Evolutionary conservation across 1,284 basidiomycete species (phyloP).

Genomic region (Ceratobasidium papillatum): DNA sequence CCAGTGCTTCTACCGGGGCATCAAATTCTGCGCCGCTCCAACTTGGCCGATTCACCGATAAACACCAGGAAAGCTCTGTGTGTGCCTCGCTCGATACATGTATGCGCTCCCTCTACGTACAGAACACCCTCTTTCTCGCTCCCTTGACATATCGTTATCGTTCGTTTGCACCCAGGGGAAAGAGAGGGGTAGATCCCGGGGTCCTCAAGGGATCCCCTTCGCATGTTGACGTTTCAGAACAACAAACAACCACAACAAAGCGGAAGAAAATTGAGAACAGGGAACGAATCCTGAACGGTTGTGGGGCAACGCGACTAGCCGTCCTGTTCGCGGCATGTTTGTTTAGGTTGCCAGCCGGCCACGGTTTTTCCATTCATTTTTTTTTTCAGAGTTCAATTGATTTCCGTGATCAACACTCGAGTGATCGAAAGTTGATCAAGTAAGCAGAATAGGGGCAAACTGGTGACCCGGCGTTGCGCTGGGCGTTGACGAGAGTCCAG

Average conservation of each 20-base stretch:
- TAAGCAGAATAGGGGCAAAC: conserved; percentile 1
- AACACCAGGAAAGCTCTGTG: neutral
- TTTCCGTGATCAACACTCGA: neutral
- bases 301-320: neutral
- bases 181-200: conserved; percentile 20
- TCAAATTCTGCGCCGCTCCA: neutral
- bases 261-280: conserved; percentile 34
- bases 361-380: neutral
- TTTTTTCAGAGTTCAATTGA: neutral
- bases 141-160: conserved; percentile 12
- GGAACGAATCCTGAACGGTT: conserved; percentile 18
- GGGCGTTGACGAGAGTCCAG: neutral
- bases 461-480: neutral
- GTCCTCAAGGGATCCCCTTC: conserved; percentile 10
- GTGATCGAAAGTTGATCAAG: conserved; percentile 1
- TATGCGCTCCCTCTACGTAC: conserved; percentile 13
- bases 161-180: neutral
- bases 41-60: neutral
- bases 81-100: neutral
- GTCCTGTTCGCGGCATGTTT: neutral
- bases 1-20: neutral
- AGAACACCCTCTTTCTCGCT: neutral
- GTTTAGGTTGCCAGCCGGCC: neutral
- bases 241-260: conserved; percentile 22
- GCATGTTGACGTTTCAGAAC: conserved; percentile 36